Conservation (phyloP, 805 yeast species). For the Spathaspora passalidarum region DNA sequence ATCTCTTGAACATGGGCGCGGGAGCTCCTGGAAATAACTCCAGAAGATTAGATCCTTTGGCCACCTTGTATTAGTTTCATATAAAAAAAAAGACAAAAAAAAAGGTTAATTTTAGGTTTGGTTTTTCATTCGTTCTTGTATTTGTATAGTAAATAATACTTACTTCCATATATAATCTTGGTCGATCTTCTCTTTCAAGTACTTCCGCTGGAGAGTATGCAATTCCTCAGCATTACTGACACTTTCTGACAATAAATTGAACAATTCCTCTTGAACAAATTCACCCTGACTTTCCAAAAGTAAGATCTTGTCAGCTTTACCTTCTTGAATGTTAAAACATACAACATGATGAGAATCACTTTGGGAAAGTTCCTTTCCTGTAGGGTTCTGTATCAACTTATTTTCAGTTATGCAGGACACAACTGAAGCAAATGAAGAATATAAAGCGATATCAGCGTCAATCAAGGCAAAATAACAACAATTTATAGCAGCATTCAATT, state of each 20-base stretch:
- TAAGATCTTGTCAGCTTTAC: slow-evolving; percentile 53
- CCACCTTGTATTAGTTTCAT: slow-evolving; percentile 34
- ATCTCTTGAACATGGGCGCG: slow-evolving; percentile 26
- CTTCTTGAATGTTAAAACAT: slow-evolving; percentile 55
- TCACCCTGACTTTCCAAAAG: slow-evolving; percentile 70
- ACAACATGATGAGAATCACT: slow-evolving; percentile 63
- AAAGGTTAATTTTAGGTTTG: not conserved
- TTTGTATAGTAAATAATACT: not conserved
- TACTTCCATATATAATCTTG: slow-evolving; percentile 61
- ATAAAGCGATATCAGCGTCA: slow-evolving; percentile 74
- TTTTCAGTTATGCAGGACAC: slow-evolving; percentile 39
- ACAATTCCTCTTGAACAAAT: slow-evolving; percentile 56
- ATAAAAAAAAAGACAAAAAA: not conserved
- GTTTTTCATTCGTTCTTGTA: not conserved
- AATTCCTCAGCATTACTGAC: slow-evolving; percentile 44
- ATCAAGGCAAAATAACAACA: slow-evolving; percentile 70
- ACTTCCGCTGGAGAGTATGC: slow-evolving; percentile 43
- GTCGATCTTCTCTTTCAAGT: slow-evolving; percentile 46
- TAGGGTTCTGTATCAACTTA: slow-evolving; percentile 43
- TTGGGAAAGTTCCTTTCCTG: slow-evolving; percentile 35
- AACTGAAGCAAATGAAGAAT: slow-evolving; percentile 58
- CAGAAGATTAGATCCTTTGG: slow-evolving; percentile 39
- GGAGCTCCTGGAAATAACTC: slow-evolving; percentile 4
- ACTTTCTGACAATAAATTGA: slow-evolving; percentile 50
- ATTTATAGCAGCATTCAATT: slow-evolving; percentile 69